Evolutionary conservation across 2,329 filamentous ascomycete species (phyloP), one percentile per base, ranked within the genome.

Genomic region (Septoria petroselini): DNA sequence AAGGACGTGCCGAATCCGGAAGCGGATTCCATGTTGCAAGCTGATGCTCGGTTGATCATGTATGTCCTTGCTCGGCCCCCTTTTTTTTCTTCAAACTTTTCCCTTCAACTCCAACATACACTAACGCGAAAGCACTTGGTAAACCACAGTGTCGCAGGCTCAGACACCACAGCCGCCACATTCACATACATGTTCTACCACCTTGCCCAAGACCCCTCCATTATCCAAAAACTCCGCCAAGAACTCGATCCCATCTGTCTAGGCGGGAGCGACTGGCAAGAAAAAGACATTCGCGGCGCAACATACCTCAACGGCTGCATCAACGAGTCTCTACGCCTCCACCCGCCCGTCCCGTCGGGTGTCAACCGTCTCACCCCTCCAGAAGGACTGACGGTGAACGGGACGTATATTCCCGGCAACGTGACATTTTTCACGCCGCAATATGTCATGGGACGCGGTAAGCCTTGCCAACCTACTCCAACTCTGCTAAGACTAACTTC

Each of bases 161-260:
- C 67, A 29, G 73, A 76, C 52, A 76, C 73, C 2, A 73, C 71
- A 0, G 65, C 71, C 4, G 65, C 68, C 0, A 68, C 71, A 0
- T 60, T 76, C 11, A 67, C 70, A 0, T 65, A 65, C 42, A 54
- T 74, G 9, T 72, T 76, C 59, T 76, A 70, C 55, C 61, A 70
- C 37, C 59, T 71, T 1, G 65, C 64, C 7, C 59, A 60, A 5
- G 57, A 69, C 23, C 63, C 62, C 4, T 61, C 57, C 15, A 54
- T 48, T 17, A 56, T 65, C 18, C 56, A 60, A 23, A 65, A 65
- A 41, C 49, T 74, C 37, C 62, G 69, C 19, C 48, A 66, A 42
- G 66, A 72, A 53, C 55, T 72, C 1, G 57, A 63, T 39, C 57
- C 57, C 15, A 37, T 62, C 17, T 46, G 46, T 3, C 50, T 54